phyloP scores from a whole-genome alignment of 1,284 basidiomycete species.

The Ganoderma sinense region DNA sequence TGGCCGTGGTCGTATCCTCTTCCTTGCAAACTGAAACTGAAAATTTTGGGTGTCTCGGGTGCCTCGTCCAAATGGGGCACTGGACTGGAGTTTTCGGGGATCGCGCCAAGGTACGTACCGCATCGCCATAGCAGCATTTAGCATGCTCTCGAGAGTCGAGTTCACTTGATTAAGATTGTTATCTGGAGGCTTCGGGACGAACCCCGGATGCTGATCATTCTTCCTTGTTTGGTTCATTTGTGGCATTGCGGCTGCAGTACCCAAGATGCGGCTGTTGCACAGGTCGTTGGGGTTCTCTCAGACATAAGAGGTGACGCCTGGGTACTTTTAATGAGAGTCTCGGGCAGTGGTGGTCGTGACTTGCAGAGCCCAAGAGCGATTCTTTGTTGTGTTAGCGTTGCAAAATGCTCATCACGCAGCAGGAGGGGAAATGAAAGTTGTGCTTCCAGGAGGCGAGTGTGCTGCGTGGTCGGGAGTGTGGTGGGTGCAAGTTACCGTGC shows the following conservation, averaged over 20 bases:
- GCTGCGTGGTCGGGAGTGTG: not conserved
- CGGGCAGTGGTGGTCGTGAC: constrained; percentile 4
- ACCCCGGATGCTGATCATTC: not conserved
- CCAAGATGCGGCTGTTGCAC: not conserved
- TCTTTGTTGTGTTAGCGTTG: not conserved
- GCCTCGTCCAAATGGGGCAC: not conserved
- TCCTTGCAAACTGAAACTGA: not conserved
- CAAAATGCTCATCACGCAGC: not conserved
- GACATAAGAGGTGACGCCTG: not conserved
- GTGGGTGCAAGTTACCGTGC: constrained; percentile 10
- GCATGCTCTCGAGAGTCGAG: not conserved
- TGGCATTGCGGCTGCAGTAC: not conserved
- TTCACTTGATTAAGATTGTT: not conserved
- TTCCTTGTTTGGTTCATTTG: not conserved
- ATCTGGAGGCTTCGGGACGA: constrained; percentile 3
- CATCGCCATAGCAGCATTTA: constrained; percentile 14
- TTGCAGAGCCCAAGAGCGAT: constrained; percentile 1
- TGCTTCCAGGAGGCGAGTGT: constrained; percentile 1
- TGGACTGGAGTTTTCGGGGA: not conserved
- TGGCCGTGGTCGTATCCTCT: not conserved
- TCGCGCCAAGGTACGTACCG: not conserved
- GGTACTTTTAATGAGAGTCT: not conserved
- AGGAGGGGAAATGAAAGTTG: not conserved
- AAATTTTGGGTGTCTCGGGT: not conserved
- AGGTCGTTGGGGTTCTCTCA: not conserved